Evolutionary conservation across 75 land plant species (phyloP).

Genomic region (Azolla pinnata): DNA sequence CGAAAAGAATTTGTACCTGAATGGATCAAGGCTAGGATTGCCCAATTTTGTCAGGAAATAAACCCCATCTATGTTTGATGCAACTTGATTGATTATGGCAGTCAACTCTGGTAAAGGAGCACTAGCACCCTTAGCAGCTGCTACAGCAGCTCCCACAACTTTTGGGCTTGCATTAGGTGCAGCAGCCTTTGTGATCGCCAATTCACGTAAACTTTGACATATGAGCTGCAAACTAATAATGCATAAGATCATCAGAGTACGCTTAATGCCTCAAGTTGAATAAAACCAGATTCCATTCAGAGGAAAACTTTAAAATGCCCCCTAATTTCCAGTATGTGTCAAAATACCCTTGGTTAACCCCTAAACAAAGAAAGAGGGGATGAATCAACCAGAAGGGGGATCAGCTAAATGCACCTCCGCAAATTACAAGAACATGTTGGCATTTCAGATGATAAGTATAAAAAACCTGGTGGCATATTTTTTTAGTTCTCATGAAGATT

Average conservation of each 20-base stretch:
- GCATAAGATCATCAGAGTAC: no score
- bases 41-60: constrained; percentile 50
- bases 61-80: constrained; percentile 47
- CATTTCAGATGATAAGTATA: no score
- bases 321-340: no score
- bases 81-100: constrained; percentile 43
- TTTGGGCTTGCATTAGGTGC: constrained; percentile 31
- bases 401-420: no score
- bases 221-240: constrained; percentile 46
- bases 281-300: not conserved
- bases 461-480: no score
- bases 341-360: no score
- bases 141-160: constrained; percentile 19
- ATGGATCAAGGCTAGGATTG: constrained; percentile 38
- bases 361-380: no score
- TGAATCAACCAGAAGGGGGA: no score
- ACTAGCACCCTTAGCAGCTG: constrained; percentile 46
- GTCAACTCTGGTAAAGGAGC: constrained; percentile 46
- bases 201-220: constrained; percentile 39
- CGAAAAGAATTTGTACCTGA: constrained; percentile 36
- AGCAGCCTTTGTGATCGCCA: constrained; percentile 35
- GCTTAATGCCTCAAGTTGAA: no score
- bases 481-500: no score
- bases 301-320: no score
- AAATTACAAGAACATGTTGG: no score